Percentiles rank a stretch among this genome's conserved stretches.
Evolutionary conservation across 1,284 basidiomycete genomes (phyloP).

Genomic region (Tremellales sp.): DNA sequence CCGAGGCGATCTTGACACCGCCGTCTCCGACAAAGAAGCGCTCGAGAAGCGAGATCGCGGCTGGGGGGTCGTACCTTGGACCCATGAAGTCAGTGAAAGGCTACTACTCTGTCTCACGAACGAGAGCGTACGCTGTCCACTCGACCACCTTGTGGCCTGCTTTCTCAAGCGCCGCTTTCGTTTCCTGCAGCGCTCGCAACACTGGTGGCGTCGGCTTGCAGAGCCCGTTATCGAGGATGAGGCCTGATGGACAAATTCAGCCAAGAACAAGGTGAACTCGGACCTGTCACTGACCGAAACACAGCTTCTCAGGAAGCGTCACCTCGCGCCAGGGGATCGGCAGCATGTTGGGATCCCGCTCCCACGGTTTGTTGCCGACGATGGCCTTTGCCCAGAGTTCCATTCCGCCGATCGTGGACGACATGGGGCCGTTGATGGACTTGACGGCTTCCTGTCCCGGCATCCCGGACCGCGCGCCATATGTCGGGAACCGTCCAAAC

Average conservation of each 20-base stretch:
- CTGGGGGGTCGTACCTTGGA: constrained; percentile 15
- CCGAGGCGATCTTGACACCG: constrained; percentile 32
- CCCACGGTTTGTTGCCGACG: constrained; percentile 60
- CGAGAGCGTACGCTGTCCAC: constrained; percentile 30
- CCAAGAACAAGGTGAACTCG: constrained; percentile 55
- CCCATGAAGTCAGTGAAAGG: neutral
- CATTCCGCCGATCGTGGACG: constrained; percentile 57
- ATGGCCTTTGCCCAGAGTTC: constrained; percentile 59
- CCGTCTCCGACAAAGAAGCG: constrained; percentile 40
- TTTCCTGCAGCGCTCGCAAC: constrained; percentile 58
- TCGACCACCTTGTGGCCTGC: constrained; percentile 62
- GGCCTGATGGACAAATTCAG: constrained; percentile 3
- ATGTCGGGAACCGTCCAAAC: constrained; percentile 66
- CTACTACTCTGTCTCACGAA: neutral
- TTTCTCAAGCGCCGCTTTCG: constrained; percentile 57
- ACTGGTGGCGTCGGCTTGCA: constrained; percentile 69
- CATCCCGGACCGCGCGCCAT: constrained; percentile 59
- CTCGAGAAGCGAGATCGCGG: constrained; percentile 21
- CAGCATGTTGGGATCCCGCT: constrained; percentile 60
- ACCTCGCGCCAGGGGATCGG: constrained; percentile 64
- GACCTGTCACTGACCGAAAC: constrained; percentile 51
- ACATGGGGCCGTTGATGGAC: constrained; percentile 70
- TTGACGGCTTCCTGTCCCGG: constrained; percentile 67
- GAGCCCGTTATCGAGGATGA: constrained; percentile 56
- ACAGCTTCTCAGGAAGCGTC: constrained; percentile 60